These are phyloP conservation scores for Sphagnum magellanicum DNA, from an alignment of 228 moss, liverwort and hornwort species.

Conservation along the genomic window DNA sequence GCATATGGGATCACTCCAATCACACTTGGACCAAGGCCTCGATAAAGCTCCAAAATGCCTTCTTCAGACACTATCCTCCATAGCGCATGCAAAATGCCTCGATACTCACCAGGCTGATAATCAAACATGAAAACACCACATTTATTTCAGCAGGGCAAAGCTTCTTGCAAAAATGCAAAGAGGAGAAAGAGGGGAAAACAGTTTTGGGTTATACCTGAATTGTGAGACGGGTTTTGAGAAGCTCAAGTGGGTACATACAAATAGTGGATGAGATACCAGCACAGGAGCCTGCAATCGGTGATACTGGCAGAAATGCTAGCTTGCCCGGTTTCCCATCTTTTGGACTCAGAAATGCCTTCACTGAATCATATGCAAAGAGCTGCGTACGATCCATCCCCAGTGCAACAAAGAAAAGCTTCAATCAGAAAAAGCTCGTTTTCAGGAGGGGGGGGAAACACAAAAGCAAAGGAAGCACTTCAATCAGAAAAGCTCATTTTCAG, in stretches of 20 bases:
- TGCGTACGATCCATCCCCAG: slow-evolving; percentile 11
- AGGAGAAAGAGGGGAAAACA: no score
- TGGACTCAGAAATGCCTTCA: slow-evolving; percentile 54
- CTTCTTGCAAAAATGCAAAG: not conserved
- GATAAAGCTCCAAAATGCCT: slow-evolving; percentile 66
- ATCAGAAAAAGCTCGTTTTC: no score
- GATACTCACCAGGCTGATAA: slow-evolving; percentile 65
- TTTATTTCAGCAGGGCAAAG: no score
- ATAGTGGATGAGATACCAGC: slow-evolving; percentile 73
- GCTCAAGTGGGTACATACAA: slow-evolving; percentile 74
- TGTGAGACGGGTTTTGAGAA: slow-evolving; percentile 77
- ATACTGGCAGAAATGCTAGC: slow-evolving; percentile 46
- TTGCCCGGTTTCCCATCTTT: slow-evolving; percentile 40
- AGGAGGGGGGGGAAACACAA: no score
- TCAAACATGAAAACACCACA: no score
- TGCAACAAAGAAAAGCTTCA: not conserved
- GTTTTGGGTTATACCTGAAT: slow-evolving; percentile 41
- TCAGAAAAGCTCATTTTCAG: no score
- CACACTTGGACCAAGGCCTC: slow-evolving; percentile 72
- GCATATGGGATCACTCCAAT: slow-evolving; percentile 81
- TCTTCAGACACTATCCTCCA: slow-evolving; percentile 68
- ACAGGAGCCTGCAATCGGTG: slow-evolving; percentile 65
- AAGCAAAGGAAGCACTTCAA: no score
- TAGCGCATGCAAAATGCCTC: slow-evolving; percentile 60
- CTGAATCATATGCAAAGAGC: slow-evolving; percentile 72